Evolutionary conservation across 305 asterid genomes (phyloP).

Genomic region (Fraxinus angustifolia): DNA sequence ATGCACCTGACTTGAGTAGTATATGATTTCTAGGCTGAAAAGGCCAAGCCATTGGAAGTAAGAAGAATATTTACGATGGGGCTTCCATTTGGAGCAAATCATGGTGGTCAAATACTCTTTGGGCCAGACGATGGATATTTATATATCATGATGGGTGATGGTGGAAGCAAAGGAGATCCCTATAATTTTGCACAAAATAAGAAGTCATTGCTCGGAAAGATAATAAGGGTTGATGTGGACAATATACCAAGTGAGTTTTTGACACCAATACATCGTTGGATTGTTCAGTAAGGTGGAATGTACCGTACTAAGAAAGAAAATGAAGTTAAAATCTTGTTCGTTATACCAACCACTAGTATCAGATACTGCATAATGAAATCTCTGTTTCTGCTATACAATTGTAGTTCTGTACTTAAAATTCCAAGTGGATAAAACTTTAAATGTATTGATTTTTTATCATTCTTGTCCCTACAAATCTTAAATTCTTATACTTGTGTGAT

Average conservation of each 20-base stretch:
- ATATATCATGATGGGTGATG: constrained; percentile 86
- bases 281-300: neutral
- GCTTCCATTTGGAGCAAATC: constrained; percentile 60
- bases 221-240: constrained; percentile 75
- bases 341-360: neutral
- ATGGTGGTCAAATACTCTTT: constrained; percentile 92
- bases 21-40: constrained; percentile 46
- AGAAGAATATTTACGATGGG: constrained; percentile 88
- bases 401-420: neutral
- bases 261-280: neutral
- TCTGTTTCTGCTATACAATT: neutral
- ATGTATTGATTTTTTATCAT: neutral
- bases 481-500: neutral
- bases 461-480: neutral
- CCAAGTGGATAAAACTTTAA: neutral
- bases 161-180: constrained; percentile 78
- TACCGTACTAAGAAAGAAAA: neutral
- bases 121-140: constrained; percentile 81
- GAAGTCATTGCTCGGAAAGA: constrained; percentile 84
- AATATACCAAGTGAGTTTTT: constrained; percentile 60
- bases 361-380: neutral
- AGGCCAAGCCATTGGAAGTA: constrained; percentile 58
- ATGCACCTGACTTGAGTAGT: neutral
- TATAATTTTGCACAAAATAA: constrained; percentile 82
- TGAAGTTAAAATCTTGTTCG: neutral